phyloP scores from a whole-genome alignment of 2,329 filamentous ascomycete species.

The Thelonectria rubi region DNA sequence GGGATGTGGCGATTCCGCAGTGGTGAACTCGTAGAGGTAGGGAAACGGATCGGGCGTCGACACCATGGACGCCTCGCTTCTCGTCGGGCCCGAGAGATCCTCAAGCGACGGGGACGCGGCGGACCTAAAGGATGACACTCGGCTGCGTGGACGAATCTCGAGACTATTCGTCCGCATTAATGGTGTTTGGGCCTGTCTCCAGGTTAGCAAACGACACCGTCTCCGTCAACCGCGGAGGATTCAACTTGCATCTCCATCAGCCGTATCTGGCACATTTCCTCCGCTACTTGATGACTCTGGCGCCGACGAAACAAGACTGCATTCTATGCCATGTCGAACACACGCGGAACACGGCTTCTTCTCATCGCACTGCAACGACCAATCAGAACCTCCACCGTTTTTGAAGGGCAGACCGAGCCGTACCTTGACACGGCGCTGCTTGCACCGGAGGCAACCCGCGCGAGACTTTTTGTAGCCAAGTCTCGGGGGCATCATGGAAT shows the following conservation, averaged over 20 bases:
- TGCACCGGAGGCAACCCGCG: conserved; percentile 1
- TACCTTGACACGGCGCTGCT: conserved; percentile 13
- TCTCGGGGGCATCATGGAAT: neutral
- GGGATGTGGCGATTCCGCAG: neutral
- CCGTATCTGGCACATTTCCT: neutral
- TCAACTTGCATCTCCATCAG: neutral
- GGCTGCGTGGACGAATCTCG: neutral
- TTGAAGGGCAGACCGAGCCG: too few relatives aligned
- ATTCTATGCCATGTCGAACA: conserved; percentile 2
- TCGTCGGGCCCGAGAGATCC: neutral
- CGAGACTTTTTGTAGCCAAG: conserved; percentile 6
- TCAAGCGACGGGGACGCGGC: neutral
- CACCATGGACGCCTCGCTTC: neutral
- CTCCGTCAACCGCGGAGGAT: neutral
- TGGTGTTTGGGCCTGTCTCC: neutral
- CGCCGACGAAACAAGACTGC: neutral
- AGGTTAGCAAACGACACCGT: neutral
- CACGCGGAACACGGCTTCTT: conserved; percentile 1
- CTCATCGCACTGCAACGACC: neutral
- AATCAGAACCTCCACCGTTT: neutral
- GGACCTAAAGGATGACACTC: neutral
- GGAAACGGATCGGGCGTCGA: conserved; percentile 2
- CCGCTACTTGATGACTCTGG: neutral
- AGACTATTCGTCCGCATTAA: neutral
- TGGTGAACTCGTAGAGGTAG: neutral